phyloP scores from a whole-genome alignment of 192 early-diverging fungal species.

The Coemansia sp. region DNA sequence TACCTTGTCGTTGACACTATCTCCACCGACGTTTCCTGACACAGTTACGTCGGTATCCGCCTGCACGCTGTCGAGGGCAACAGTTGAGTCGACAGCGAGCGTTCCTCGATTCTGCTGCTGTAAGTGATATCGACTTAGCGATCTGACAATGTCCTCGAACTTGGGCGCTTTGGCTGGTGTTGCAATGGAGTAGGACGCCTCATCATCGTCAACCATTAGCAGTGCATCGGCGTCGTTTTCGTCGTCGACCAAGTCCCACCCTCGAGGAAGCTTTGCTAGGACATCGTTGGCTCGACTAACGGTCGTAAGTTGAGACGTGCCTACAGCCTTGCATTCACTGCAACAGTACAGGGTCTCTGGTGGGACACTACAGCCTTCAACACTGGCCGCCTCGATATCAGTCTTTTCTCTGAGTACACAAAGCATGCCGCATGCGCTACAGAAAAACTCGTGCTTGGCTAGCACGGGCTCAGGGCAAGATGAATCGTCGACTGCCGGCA shows the following conservation, averaged over 20 bases:
- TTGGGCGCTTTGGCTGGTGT: not conserved
- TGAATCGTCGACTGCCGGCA: not conserved
- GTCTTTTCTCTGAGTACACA: not conserved
- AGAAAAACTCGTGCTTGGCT: conserved; percentile 10
- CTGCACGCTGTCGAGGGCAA: not conserved
- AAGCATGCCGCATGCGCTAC: conserved; percentile 1
- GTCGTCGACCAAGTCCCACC: conserved; percentile 27
- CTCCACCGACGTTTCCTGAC: not conserved
- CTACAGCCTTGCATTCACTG: conserved; percentile 12
- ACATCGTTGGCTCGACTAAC: not conserved
- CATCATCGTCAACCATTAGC: conserved; percentile 27
- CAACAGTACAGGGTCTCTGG: conserved; percentile 23
- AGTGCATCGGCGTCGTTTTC: conserved; percentile 20
- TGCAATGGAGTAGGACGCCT: not conserved
- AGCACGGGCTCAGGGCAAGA: conserved; percentile 4
- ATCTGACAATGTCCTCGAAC: conserved; percentile 9
- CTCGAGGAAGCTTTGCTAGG: conserved; percentile 20
- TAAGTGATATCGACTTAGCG: conserved; percentile 23
- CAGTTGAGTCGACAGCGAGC: not conserved
- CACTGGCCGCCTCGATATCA: not conserved
- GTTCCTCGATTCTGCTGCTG: conserved; percentile 10
- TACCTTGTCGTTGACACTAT: not conserved
- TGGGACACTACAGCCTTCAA: not conserved
- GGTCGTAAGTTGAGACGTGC: conserved; percentile 2
- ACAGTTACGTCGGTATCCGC: not conserved